Conservation (phyloP, 2,329 filamentous ascomycete species). For the Arthrobotrys entomopaga region DNA sequence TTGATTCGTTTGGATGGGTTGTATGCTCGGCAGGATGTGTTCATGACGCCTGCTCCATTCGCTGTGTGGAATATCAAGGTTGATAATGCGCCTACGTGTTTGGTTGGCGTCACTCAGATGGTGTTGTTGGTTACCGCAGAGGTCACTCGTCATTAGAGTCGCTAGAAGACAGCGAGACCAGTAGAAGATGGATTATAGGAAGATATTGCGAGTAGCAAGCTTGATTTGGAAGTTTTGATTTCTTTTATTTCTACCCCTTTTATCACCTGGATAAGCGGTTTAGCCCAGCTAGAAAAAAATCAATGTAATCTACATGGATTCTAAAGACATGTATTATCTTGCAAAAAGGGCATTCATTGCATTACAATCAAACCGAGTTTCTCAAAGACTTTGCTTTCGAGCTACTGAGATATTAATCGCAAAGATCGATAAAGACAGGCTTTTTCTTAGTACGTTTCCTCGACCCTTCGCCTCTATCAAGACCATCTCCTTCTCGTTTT, state of each 20-base stretch:
- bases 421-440: too few relatives aligned
- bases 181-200: too few relatives aligned
- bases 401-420: too few relatives aligned
- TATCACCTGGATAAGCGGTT: neutral
- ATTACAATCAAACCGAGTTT: too few relatives aligned
- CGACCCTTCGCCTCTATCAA: neutral
- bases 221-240: neutral
- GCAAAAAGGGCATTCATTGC: too few relatives aligned
- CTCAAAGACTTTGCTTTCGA: too few relatives aligned
- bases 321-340: neutral
- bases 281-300: neutral
- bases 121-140: constrained; percentile 40
- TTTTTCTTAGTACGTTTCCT: neutral
- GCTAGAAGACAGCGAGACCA: neutral
- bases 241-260: neutral
- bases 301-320: neutral
- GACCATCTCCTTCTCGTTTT: neutral
- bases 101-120: constrained; percentile 17
- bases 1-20: constrained; percentile 35
- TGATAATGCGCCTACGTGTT: constrained; percentile 1
- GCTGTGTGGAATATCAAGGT: constrained; percentile 52
- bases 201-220: too few relatives aligned
- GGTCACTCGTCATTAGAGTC: constrained; percentile 32
- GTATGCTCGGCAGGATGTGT: constrained; percentile 37
- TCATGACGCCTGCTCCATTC: constrained; percentile 49